Percentiles rank a stretch among this genome's conserved stretches.
These are phyloP conservation scores for Scedosporium minutisporum DNA, from an alignment of 2,329 filamentous ascomycete genomes.

Conservation along the genomic window DNA sequence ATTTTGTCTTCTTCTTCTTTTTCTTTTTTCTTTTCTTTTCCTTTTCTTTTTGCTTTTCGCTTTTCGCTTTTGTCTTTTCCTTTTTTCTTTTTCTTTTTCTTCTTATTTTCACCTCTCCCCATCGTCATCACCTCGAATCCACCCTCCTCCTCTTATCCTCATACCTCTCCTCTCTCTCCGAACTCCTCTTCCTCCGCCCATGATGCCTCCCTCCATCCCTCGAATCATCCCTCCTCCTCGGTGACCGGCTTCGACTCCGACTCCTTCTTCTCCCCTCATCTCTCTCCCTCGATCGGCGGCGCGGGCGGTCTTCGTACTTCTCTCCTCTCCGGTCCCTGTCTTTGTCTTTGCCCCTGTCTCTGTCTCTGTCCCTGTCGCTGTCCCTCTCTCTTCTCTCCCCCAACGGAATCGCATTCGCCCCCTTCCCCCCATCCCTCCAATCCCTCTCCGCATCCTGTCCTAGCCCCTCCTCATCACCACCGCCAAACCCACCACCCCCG, in stretches of 20 bases:
- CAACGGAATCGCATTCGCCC: slow-evolving; percentile 62
- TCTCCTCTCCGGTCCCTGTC: slow-evolving; percentile 15
- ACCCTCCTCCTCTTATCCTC: slow-evolving; percentile 53
- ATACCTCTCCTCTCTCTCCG: slow-evolving; percentile 45
- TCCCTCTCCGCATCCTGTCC: slow-evolving; percentile 44
- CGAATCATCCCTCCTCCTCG: slow-evolving; percentile 21
- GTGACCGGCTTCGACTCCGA: slow-evolving; percentile 29
- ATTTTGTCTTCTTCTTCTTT: too few species aligned
- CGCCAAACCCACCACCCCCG: slow-evolving; percentile 15
- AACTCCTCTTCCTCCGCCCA: slow-evolving; percentile 46
- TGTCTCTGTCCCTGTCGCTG: slow-evolving; percentile 27
- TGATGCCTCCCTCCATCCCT: slow-evolving; percentile 19
- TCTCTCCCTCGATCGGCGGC: background rate
- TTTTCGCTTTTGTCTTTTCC: too few species aligned
- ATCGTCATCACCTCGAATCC: slow-evolving; percentile 14
- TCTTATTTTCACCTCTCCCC: too few species aligned
- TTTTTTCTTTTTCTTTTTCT: too few species aligned
- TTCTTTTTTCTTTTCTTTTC: too few species aligned
- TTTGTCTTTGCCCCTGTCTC: slow-evolving; percentile 19
- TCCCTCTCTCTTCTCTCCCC: slow-evolving; percentile 45
- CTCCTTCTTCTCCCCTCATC: background rate
- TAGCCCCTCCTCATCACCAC: slow-evolving; percentile 54
- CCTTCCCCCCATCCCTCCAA: slow-evolving; percentile 37
- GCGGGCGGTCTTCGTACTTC: background rate
- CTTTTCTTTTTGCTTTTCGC: too few species aligned